Conservation (phyloP, 495 filamentous ascomycete genomes). For the Hyaloscypha hepaticicola region DNA sequence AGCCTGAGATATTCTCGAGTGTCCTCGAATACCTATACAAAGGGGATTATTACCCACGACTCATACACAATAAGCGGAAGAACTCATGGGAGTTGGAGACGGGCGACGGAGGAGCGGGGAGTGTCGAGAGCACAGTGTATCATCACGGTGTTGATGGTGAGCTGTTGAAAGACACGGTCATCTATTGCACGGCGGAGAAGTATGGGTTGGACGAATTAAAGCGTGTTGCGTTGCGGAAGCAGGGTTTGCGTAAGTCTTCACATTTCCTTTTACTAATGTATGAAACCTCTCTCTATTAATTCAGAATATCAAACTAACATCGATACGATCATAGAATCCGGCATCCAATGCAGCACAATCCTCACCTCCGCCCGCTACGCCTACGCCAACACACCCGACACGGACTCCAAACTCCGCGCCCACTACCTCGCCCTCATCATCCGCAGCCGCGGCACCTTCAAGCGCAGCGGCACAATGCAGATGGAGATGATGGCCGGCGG, state of each 20-base stretch:
- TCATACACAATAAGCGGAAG: constrained; percentile 65
- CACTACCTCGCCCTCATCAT: constrained; percentile 95
- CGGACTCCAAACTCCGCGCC: constrained; percentile 84
- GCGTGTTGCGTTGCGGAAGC: constrained; percentile 84
- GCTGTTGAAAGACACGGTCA: constrained; percentile 82
- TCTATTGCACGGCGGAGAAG: constrained; percentile 88
- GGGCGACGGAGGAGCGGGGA: constrained; percentile 55
- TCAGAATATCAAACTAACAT: background rate
- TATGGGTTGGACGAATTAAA: constrained; percentile 87
- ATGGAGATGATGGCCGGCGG: constrained; percentile 93
- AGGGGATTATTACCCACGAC: constrained; percentile 83
- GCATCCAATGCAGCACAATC: constrained; percentile 83
- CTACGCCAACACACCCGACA: constrained; percentile 90
- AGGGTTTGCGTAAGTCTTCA: constrained; percentile 67
- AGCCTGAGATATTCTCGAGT: constrained; percentile 85
- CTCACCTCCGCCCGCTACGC: constrained; percentile 87
- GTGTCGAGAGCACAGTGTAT: constrained; percentile 74
- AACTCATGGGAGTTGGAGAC: constrained; percentile 74
- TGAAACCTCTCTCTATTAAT: background rate
- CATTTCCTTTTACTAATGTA: background rate
- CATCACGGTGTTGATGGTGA: constrained; percentile 62
- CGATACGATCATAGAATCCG: constrained; percentile 45
- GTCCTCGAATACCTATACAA: constrained; percentile 94
- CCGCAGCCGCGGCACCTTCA: constrained; percentile 89
- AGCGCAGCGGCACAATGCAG: constrained; percentile 95